A percentile compares a stretch with the other conserved stretches of the same genome.
phyloP scores from a whole-genome alignment of 2,329 filamentous ascomycete genomes.

The Cryphonectria radicalis region DNA sequence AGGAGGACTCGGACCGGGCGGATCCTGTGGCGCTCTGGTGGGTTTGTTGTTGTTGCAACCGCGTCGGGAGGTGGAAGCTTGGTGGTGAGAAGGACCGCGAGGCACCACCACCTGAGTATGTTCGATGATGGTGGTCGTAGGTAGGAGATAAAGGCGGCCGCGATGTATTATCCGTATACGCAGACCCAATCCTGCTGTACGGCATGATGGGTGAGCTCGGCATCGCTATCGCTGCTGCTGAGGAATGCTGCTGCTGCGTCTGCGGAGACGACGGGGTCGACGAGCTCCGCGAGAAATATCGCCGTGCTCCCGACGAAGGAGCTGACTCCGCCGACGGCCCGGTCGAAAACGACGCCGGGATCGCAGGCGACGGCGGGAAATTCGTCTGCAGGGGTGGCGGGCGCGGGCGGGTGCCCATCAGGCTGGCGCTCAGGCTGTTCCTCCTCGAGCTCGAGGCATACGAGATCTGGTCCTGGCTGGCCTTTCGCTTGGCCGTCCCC shows the following conservation, averaged over 20 bases:
- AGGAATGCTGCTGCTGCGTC: background rate
- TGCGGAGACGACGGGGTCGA: slow-evolving; percentile 14
- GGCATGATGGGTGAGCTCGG: background rate
- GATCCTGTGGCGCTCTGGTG: slow-evolving; percentile 18
- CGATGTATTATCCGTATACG: background rate
- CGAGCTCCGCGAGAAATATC: background rate
- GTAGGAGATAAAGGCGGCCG: background rate
- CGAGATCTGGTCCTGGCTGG: slow-evolving; percentile 17
- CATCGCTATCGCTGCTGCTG: background rate
- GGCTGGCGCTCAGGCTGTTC: slow-evolving; percentile 3
- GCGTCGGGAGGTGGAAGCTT: slow-evolving; percentile 24
- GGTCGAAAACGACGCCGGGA: slow-evolving; percentile 2
- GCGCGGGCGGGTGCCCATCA: background rate
- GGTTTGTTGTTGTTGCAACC: background rate
- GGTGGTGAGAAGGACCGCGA: slow-evolving; percentile 18
- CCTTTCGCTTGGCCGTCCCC: slow-evolving; percentile 12
- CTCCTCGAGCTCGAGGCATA: slow-evolving; percentile 5
- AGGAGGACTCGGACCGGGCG: slow-evolving; percentile 4
- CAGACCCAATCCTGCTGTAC: slow-evolving; percentile 1
- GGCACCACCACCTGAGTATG: slow-evolving; percentile 8
- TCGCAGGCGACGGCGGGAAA: slow-evolving; percentile 8
- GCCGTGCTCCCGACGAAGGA: background rate
- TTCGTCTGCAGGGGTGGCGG: slow-evolving; percentile 17
- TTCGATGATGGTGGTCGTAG: background rate
- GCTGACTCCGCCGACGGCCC: slow-evolving; percentile 3